These are phyloP conservation scores for Dothistroma septosporum DNA, from an alignment of 2,329 filamentous ascomycete species.

Conservation along the genomic window DNA sequence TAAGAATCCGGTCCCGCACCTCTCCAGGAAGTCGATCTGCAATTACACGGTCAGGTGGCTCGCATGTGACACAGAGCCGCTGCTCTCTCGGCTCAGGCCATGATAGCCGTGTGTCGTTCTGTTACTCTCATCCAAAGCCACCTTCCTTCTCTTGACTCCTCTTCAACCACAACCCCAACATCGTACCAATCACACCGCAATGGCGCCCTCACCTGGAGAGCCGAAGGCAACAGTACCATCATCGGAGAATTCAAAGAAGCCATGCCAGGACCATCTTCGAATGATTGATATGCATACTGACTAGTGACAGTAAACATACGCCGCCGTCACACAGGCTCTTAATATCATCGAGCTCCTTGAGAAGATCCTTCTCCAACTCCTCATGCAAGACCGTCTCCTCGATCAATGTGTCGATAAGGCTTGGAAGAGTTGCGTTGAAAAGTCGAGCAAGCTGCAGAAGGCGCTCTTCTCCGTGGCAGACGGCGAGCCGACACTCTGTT, in stretches of 20 bases:
- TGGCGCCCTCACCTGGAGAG: neutral
- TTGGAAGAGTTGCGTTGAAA: slow-evolving; percentile 11
- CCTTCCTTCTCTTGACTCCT: neutral
- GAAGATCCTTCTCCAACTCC: slow-evolving; percentile 10
- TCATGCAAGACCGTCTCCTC: slow-evolving; percentile 6
- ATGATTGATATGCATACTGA: neutral
- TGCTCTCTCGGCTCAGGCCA: neutral
- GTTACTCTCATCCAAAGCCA: neutral
- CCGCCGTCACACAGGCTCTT: slow-evolving; percentile 1
- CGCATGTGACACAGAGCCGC: no score
- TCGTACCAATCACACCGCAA: neutral
- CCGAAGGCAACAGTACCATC: neutral
- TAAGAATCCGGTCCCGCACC: no score
- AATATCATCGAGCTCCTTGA: slow-evolving; percentile 13
- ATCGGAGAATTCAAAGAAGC: neutral
- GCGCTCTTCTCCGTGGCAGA: slow-evolving; percentile 4
- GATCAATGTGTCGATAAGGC: slow-evolving; percentile 9
- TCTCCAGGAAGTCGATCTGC: no score
- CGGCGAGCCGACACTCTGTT: neutral
- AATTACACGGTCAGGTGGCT: no score
- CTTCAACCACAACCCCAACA: neutral
- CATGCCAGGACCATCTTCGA: neutral
- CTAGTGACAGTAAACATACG: neutral
- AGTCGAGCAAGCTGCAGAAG: slow-evolving; percentile 6
- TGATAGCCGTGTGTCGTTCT: neutral